Conservation (phyloP, 805 yeast species). For the Saccharomycopsis sp. region DNA sequence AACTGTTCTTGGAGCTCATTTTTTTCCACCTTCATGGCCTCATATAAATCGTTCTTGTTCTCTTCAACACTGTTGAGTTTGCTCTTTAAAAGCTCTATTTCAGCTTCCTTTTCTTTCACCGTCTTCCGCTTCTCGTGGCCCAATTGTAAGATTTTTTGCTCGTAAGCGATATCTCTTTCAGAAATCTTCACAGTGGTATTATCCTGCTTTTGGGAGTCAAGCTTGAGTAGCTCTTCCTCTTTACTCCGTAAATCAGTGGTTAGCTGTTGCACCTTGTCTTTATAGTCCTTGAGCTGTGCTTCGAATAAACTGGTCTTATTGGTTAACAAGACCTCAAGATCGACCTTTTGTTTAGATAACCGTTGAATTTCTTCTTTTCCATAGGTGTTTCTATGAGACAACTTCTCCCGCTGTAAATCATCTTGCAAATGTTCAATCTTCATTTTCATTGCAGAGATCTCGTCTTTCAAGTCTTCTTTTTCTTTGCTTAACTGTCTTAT, state of each 20-base stretch:
- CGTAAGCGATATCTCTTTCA: slow-evolving; percentile 33
- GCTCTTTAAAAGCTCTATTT: slow-evolving; percentile 20
- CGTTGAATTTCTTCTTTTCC: slow-evolving; percentile 35
- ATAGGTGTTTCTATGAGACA: slow-evolving; percentile 23
- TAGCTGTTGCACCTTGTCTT: slow-evolving; percentile 24
- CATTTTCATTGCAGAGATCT: slow-evolving; percentile 32
- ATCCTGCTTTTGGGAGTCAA: not conserved
- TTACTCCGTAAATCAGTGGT: slow-evolving; percentile 3
- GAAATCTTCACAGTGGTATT: slow-evolving; percentile 8
- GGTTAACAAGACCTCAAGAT: slow-evolving; percentile 26
- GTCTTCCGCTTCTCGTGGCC: slow-evolving; percentile 34
- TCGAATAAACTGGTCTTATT: slow-evolving; percentile 23
- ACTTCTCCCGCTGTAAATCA: slow-evolving; percentile 31
- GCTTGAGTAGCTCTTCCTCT: not conserved
- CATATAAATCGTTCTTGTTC: slow-evolving; percentile 21
- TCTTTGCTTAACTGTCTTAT: slow-evolving; percentile 27
- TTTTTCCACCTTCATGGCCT: slow-evolving; percentile 20
- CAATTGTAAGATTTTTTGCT: slow-evolving; percentile 33
- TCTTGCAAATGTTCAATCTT: slow-evolving; percentile 33
- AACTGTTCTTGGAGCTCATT: slow-evolving; percentile 24
- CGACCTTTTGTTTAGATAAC: slow-evolving; percentile 32
- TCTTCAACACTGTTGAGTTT: slow-evolving; percentile 21
- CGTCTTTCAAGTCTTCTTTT: slow-evolving; percentile 27
- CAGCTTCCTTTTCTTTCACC: slow-evolving; percentile 23
- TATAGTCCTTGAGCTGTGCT: slow-evolving; percentile 22